Base-by-base conservation (phyloP, 176 grass and related monocot species). In the Thalia dealbata region DNA sequence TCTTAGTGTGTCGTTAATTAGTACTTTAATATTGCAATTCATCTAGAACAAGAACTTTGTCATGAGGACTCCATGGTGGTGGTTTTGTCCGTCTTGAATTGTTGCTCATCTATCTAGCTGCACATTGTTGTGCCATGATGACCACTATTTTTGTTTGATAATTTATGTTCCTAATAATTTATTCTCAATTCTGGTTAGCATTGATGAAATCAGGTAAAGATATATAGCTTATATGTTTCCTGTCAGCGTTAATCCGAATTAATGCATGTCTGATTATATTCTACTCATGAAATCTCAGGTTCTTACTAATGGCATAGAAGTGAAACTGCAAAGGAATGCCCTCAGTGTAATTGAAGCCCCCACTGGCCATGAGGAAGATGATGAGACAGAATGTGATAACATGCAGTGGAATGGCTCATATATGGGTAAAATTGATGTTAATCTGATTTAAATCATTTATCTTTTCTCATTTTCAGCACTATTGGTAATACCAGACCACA, bases 311-410 rank as follows among this genome's bases (percentile, higher is more conserved):
- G 61, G 61, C 11, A 64, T 64, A 30, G 61, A 64, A 64, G 61
- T 64, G 27, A 64, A 64, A 64, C 61, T 64, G 61, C 61, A 64
- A 64, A 64, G 61, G 16, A 64, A 64, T 32, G 61, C 61, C 61
- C 61, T 64, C 16, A 64, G 61, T 25, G 61, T 64, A 12, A 29
- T 64, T 64, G 61, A 64, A 30, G 61, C 61, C 1, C 61, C 61
- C 15, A 64, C 27, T 30, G 61, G 61, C 10, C 61, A 64, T 64
- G 61, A 64, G 61, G 61, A 64, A 64, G 61, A 32, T 64, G 61
- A 64, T 35, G 61, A 64, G 61, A 64, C 12, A 32, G 61, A 64
- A 64, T 64, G 61, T 64, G 61, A 64, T 8, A 23, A 58, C 54
- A 58, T 58, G 18, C 54, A 22, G 16, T 64, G 61, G 61, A 64